Evolutionary conservation across 352 stramenopile genomes (phyloP), one percentile per base, ranked within the genome.

Genomic region (Peronospora belbahrii): DNA sequence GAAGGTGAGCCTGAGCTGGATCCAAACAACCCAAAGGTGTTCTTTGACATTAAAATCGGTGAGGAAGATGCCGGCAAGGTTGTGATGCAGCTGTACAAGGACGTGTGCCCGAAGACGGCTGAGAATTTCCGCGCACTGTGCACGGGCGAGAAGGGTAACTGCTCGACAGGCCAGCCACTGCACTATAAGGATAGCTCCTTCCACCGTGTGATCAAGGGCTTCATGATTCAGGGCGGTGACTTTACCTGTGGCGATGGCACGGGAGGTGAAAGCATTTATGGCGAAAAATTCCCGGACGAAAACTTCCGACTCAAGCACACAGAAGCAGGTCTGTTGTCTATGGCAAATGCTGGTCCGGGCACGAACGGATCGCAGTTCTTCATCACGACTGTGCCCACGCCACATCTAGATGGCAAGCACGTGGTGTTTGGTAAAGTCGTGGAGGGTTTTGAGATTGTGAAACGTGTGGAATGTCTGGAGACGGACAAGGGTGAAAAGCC

Each of bases 111-210:
- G 1, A 95, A 96, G 59, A 99, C 96, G 1, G 95, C 86, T 0
- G 96, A 99, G 69, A 99, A 99, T 76, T 99, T 99, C 78, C 77
- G 95, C 46, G 89, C 83, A 28, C 63, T 99, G 18, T 99, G 95
- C 65, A 99, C 96, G 27, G 97, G 97, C 54, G 97, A 99, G 70
- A 88, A 97, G 72, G 94, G 95, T 54, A 78, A 83, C 39, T 83
- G 70, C 59, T 74, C 66, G 42, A 81, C 70, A 25, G 82, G 83
- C 36, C 48, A 88, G 58, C 83, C 85, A 25, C 70, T 99, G 28
- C 90, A 98, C 70, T 99, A 97, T 92, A 98, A 99, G 78, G 94
- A 93, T 52, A 97, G 73, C 59, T 57, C 66, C 18, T 98, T 99
- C 73, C 96, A 99, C 80, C 83, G 96, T 30, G 91, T 98, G 27